Evolutionary conservation across 2,329 filamentous ascomycete genomes (phyloP).

Genomic region (Periconia sp.): DNA sequence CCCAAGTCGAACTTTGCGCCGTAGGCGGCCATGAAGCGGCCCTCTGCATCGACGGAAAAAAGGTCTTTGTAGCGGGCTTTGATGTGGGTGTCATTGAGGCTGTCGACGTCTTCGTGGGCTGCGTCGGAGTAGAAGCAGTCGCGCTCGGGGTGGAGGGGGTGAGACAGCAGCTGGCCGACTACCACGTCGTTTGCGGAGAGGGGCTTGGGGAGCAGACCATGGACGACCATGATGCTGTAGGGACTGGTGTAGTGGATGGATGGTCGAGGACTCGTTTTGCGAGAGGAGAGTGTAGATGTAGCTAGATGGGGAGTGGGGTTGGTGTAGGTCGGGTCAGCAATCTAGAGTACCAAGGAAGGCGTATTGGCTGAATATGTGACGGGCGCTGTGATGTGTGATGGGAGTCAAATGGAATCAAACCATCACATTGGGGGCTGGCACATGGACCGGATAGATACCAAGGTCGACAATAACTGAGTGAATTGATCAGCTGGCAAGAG

Average conservation of each 20-base stretch:
- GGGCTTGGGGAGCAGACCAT: constrained; percentile 41
- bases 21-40: constrained; percentile 42
- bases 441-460: too few species aligned
- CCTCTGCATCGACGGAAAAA: constrained; percentile 40
- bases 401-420: neutral
- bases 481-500: too few species aligned
- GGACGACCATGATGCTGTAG: constrained; percentile 29
- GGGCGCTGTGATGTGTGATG: neutral
- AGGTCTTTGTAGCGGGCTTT: constrained; percentile 43
- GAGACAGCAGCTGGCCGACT: constrained; percentile 40
- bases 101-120: constrained; percentile 38
- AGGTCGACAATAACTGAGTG: too few species aligned
- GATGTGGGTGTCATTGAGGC: constrained; percentile 44
- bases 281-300: too few species aligned
- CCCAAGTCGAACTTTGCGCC: constrained; percentile 43
- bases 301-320: neutral
- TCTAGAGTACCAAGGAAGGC: constrained; percentile 3
- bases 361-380: neutral
- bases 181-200: constrained; percentile 36
- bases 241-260: neutral
- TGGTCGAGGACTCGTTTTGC: neutral
- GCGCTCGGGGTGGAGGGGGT: constrained; percentile 40
- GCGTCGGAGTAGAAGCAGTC: constrained; percentile 39
- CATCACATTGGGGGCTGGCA: neutral
- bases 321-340: neutral